These are phyloP conservation scores for Vachellia pachyceras DNA, from an alignment of 306 rosid genomes.

Conservation along the genomic window DNA sequence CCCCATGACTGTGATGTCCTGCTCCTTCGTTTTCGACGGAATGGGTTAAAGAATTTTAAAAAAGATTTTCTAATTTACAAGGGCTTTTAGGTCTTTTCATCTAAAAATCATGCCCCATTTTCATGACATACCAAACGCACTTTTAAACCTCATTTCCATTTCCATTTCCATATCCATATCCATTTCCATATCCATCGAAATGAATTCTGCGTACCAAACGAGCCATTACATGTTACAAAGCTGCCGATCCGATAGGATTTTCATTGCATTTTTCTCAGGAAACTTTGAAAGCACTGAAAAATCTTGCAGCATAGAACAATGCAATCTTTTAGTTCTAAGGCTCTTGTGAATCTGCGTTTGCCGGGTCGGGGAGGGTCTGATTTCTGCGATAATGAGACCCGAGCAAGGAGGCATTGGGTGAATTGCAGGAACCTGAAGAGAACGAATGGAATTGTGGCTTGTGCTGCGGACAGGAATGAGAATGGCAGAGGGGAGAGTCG, in stretches of 20 bases:
- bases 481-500: conserved; percentile 52
- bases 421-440: conserved; percentile 29
- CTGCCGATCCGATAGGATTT: background rate
- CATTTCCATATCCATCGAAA: too few species aligned
- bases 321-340: conserved; percentile 66
- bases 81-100: too few species aligned
- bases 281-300: conserved; percentile 7
- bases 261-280: background rate
- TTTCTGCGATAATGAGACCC: conserved; percentile 31
- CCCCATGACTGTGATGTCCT: too few species aligned
- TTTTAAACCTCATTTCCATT: too few species aligned
- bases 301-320: conserved; percentile 34
- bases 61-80: too few species aligned
- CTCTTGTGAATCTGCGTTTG: conserved; percentile 48
- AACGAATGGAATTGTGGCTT: conserved; percentile 48
- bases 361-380: conserved; percentile 8
- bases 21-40: too few species aligned
- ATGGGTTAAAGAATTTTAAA: too few species aligned
- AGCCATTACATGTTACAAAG: background rate
- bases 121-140: too few species aligned
- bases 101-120: too few species aligned
- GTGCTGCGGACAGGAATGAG: conserved; percentile 51
- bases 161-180: too few species aligned
- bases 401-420: conserved; percentile 28
- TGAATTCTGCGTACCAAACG: too few species aligned